Conservation (phyloP, 129 eudicot species). For the Rutidosis leptorrhynchoides region DNA sequence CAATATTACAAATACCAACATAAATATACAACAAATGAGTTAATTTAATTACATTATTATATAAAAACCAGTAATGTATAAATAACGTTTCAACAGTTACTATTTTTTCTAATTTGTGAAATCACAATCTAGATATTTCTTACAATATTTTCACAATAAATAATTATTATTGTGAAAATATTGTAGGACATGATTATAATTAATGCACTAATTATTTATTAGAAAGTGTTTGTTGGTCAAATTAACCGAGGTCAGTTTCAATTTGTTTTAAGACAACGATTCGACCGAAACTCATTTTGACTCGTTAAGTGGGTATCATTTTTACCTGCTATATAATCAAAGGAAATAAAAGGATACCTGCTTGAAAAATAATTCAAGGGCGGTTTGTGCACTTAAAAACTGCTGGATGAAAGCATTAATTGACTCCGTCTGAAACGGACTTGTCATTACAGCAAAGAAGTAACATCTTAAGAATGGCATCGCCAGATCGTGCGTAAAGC, state of each 20-base stretch:
- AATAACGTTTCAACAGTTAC: too few relatives aligned
- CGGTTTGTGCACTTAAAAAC: constrained; percentile 63
- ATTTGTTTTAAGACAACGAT: too few relatives aligned
- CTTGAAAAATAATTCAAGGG: constrained; percentile 54
- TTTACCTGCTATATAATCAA: neutral
- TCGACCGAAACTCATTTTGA: neutral
- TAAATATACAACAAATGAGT: too few relatives aligned
- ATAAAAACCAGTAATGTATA: too few relatives aligned
- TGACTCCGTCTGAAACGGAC: constrained; percentile 53
- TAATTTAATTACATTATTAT: too few relatives aligned
- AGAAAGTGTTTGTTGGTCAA: neutral
- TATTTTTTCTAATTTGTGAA: too few relatives aligned
- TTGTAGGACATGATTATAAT: neutral
- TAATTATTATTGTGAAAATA: too few relatives aligned
- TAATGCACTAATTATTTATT: too few relatives aligned
- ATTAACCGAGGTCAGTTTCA: neutral
- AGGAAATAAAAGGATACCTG: constrained; percentile 40
- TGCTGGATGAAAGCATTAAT: constrained; percentile 65
- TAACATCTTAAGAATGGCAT: constrained; percentile 60
- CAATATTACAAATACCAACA: too few relatives aligned
- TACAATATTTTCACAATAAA: too few relatives aligned
- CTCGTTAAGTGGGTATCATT: neutral
- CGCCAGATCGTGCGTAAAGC: constrained; percentile 70
- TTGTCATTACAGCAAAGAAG: constrained; percentile 77
- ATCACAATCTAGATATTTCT: too few relatives aligned